Evolutionary conservation across 2,329 filamentous ascomycete genomes (phyloP), one percentile per base, ranked within the genome.

Genomic region (Ophioceras dolichostomum): DNA sequence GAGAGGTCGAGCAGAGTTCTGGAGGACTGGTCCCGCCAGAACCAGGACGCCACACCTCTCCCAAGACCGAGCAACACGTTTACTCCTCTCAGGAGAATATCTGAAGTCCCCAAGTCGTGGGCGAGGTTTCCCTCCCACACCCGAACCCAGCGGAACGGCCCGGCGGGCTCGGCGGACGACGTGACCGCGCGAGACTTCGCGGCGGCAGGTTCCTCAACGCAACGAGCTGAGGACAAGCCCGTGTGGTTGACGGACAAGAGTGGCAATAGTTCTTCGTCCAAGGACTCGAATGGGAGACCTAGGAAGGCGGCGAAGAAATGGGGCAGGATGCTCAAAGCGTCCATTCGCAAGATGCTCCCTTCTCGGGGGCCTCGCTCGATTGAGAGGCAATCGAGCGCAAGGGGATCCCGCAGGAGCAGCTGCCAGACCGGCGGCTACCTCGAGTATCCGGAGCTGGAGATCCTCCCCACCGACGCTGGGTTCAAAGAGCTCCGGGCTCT

Each of bases 81-180:
- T 13, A 16, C 34, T n/a, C 16, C 34, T 13, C 14, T 12, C 10
- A 14, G 31, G 1, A 34, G 22, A 14, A n/a, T 20, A 39, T 38
- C 36, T 17, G 42, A 39, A 24, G 24, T 41, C 6, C 53, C 55
- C 4, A 44, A 43, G 12, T 50, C 57, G 7, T 61, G 59, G 58
- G 45, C 58, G 9, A 57, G 39, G 20, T 59, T 51, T 37, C 49
- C 54, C 14, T 57, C 58, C 3, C 46, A 53, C 22, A 52, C 46
- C 4, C 47, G 53, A 21, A 46, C 47, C 20, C 47, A 52, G 36
- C 50, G 54, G 27, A 54, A 47, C 18, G 49, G 41, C 24, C 34
- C 42, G 24, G 50, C 50, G 13, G 37, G 41, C 9, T 22, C 32
- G 12, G 41, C 38, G 18, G 55, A 59, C 27, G 38, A 40, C 1